Evolutionary conservation across 2,329 filamentous ascomycete species (phyloP).

Genomic region (Clarireedia homoeocarpa): DNA sequence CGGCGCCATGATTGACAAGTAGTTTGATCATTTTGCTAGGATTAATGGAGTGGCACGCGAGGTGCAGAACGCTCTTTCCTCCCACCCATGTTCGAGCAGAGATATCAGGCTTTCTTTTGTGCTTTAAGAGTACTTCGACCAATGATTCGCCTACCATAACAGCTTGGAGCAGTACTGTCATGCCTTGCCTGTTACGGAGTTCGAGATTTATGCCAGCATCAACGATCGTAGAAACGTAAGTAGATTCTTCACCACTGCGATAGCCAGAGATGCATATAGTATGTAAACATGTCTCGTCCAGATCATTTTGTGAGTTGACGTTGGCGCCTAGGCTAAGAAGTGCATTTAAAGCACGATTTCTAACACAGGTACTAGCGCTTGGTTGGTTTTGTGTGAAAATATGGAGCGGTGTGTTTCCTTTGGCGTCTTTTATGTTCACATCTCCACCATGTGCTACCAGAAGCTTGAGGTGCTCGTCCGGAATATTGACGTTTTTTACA

Average conservation of each 20-base stretch:
- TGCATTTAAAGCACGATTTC: not conserved
- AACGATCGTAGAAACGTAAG: not conserved
- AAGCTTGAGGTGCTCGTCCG: not conserved
- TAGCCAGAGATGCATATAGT: not conserved
- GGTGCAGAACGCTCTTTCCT: slow-evolving; percentile 8
- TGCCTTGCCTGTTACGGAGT: not conserved
- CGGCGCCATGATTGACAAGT: slow-evolving; percentile 8
- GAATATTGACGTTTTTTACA: not conserved
- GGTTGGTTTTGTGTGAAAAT: not conserved
- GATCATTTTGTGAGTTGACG: not conserved
- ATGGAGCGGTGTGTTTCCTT: slow-evolving; percentile 12
- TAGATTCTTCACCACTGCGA: not conserved
- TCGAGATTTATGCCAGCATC: not conserved
- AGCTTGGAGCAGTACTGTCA: not conserved
- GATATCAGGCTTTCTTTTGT: not conserved
- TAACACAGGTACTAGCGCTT: not conserved
- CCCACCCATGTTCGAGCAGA: not conserved
- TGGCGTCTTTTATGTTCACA: slow-evolving; percentile 5
- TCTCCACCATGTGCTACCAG: slow-evolving; percentile 11
- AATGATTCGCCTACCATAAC: not conserved
- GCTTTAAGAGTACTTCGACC: not conserved
- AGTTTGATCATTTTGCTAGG: not conserved
- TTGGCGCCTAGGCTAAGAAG: not conserved
- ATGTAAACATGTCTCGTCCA: not conserved
- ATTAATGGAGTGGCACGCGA: not conserved